Percentiles rank a stretch among this genome's conserved stretches.
phyloP scores from a whole-genome alignment of 129 eudicot genomes.

The Sambucus nigra region DNA sequence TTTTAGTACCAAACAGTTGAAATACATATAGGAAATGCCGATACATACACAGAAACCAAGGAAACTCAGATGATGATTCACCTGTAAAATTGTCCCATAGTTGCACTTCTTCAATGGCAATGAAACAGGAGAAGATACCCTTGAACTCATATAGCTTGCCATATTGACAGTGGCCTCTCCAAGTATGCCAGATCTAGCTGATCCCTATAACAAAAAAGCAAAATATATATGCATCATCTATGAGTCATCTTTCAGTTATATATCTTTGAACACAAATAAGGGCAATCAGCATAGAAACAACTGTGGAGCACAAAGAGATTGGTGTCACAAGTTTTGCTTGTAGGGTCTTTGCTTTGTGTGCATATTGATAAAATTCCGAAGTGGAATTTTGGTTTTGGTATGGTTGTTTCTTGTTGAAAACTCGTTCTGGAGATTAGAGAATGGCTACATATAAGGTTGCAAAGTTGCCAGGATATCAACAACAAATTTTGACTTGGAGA shows the following conservation, averaged over 20 bases:
- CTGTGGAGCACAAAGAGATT: neutral
- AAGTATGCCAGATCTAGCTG: slow-evolving; percentile 82
- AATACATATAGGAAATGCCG: neutral
- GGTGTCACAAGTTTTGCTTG: neutral
- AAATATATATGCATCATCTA: neutral
- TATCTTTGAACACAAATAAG: neutral
- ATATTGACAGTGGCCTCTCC: slow-evolving; percentile 77
- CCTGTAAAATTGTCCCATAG: slow-evolving; percentile 74
- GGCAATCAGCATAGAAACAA: neutral
- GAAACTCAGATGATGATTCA: slow-evolving; percentile 5
- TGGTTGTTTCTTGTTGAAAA: no score
- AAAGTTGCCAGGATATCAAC: no score
- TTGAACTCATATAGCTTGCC: slow-evolving; percentile 53
- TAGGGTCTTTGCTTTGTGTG: no score
- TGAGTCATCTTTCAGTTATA: neutral
- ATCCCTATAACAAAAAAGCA: slow-evolving; percentile 45
- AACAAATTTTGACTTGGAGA: no score
- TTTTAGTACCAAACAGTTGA: neutral
- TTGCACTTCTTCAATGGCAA: slow-evolving; percentile 80
- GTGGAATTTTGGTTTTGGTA: no score
- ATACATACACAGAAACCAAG: neutral
- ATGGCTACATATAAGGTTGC: no score
- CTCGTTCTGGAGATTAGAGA: no score
- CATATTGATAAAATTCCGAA: no score
- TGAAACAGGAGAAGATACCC: slow-evolving; percentile 44